A percentile compares a stretch with the other conserved stretches of the same genome.
These are phyloP conservation scores for Coemansia interrupta DNA, from an alignment of 192 early-diverging fungal species.

Conservation along the genomic window DNA sequence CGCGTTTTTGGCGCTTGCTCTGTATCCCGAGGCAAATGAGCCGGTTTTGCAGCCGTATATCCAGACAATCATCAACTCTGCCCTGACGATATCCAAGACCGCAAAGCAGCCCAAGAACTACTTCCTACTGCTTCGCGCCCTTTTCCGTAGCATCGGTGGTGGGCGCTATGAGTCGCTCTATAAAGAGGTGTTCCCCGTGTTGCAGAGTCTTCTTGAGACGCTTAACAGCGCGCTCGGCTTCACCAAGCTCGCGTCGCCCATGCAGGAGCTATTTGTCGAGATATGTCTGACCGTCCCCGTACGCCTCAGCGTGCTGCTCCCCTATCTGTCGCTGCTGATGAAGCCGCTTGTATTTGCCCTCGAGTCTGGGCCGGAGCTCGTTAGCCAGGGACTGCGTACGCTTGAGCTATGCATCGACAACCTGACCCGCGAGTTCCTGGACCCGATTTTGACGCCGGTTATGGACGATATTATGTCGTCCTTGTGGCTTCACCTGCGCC, in stretches of 20 bases:
- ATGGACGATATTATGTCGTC: constrained; percentile 92
- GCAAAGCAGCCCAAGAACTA: constrained; percentile 88
- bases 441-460: constrained; percentile 92
- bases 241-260: constrained; percentile 71
- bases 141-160: constrained; percentile 96
- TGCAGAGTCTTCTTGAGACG: constrained; percentile 87
- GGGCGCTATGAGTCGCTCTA: constrained; percentile 94
- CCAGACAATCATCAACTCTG: constrained; percentile 81
- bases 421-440: constrained; percentile 92
- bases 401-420: constrained; percentile 98
- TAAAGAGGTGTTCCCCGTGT: constrained; percentile 89
- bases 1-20: constrained; percentile 87
- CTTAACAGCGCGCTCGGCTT: constrained; percentile 81
- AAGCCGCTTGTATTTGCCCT: constrained; percentile 92
- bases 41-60: constrained; percentile 89
- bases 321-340: constrained; percentile 92
- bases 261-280: constrained; percentile 97
- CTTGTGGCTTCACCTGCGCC: constrained; percentile 88
- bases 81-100: constrained; percentile 76
- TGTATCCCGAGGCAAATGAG: constrained; percentile 91
- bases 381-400: constrained; percentile 92
- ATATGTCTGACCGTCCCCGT: constrained; percentile 96
- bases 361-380: constrained; percentile 85
- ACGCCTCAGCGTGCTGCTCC: constrained; percentile 85
- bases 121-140: constrained; percentile 81